Evolutionary conservation across 768 basidiomycete genomes (phyloP).

Genomic region (Mycena belliarum): DNA sequence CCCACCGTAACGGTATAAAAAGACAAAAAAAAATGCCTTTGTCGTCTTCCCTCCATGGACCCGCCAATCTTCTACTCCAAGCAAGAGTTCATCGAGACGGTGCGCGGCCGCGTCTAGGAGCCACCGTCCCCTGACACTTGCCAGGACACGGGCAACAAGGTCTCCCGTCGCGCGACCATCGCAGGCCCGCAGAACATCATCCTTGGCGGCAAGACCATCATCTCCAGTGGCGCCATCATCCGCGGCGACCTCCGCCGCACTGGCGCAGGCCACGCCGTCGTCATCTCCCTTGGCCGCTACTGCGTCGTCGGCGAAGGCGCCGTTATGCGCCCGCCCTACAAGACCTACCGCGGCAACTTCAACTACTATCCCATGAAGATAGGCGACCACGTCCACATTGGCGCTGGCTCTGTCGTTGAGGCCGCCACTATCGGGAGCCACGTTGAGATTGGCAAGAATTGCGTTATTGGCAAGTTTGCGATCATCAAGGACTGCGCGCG

Average conservation of each 20-base stretch:
- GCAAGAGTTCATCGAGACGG: constrained; percentile 88
- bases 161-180: constrained; percentile 88
- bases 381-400: constrained; percentile 93
- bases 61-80: constrained; percentile 77
- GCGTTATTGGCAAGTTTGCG: constrained; percentile 94
- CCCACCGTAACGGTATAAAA: too few relatives aligned
- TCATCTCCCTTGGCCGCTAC: constrained; percentile 91
- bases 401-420: constrained; percentile 86
- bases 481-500: constrained; percentile 96
- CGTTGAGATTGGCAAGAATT: constrained; percentile 94
- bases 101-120: constrained; percentile 31
- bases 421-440: constrained; percentile 93
- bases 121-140: background rate
- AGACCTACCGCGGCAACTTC: constrained; percentile 87
- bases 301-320: constrained; percentile 91
- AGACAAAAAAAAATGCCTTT: background rate
- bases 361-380: constrained; percentile 99
- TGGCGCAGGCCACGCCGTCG: constrained; percentile 90
- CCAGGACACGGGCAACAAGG: constrained; percentile 95
- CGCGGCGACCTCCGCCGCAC: constrained; percentile 91
- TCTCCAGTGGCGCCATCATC: constrained; percentile 88
- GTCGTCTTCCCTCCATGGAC: constrained; percentile 50
- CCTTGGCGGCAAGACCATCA: constrained; percentile 95
- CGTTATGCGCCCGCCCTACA: constrained; percentile 88
- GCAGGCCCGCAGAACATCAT: constrained; percentile 96